phyloP scores from a whole-genome alignment of 257 asterid species.

The Apocynum venetum region DNA sequence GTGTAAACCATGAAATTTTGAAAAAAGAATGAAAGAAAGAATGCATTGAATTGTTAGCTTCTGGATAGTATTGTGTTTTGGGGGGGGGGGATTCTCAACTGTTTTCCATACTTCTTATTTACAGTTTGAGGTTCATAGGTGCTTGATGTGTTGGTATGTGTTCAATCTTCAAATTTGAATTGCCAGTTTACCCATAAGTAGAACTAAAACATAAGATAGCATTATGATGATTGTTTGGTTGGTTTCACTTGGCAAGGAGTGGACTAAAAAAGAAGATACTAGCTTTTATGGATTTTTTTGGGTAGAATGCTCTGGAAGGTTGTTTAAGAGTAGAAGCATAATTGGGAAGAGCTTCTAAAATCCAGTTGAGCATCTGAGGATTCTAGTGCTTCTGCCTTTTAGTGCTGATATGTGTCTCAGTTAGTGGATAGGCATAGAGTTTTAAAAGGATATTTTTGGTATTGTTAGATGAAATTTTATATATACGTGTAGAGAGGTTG shows the following conservation, averaged over 20 bases:
- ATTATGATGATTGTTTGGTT: not conserved
- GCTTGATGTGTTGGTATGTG: not conserved
- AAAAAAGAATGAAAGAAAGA: not conserved
- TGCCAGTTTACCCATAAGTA: not conserved
- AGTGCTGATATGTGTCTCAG: not conserved
- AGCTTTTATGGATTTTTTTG: not conserved
- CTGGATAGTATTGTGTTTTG: not conserved
- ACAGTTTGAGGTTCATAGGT: not conserved
- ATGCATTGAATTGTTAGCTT: not conserved
- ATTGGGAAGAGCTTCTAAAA: not conserved
- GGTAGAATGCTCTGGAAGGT: not conserved
- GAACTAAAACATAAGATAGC: not conserved
- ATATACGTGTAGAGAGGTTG: not conserved
- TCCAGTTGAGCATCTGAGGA: not conserved
- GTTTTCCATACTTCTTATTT: not conserved
- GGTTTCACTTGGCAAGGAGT: not conserved
- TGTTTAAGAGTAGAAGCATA: not conserved
- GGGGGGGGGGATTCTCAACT: not conserved
- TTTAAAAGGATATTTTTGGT: not conserved
- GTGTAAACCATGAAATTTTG: not conserved
- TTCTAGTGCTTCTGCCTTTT: not conserved
- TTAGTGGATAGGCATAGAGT: not conserved
- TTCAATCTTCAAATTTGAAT: slow-evolving; percentile 5
- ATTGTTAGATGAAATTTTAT: not conserved
- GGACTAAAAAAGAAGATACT: not conserved